phyloP scores from a whole-genome alignment of 1,284 basidiomycete species.

The Lignosus rhinocerotis region DNA sequence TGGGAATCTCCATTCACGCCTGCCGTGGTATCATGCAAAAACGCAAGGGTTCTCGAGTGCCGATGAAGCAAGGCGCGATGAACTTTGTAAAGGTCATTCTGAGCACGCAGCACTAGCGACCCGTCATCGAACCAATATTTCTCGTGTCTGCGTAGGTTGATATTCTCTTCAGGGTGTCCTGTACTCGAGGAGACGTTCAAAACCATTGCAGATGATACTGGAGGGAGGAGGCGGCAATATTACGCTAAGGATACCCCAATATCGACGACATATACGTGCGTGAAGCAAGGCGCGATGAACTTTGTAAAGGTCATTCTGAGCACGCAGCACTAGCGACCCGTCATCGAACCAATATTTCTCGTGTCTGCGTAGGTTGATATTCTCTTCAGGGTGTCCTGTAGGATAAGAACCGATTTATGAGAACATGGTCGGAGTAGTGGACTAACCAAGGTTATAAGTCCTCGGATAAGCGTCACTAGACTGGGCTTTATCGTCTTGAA shows the following conservation, averaged over 20 bases:
- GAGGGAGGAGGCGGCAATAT: too few relatives aligned
- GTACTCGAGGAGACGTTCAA: too few relatives aligned
- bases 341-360: constrained; percentile 63
- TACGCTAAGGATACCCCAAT: too few relatives aligned
- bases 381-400: too few relatives aligned
- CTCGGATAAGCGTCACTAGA: too few relatives aligned
- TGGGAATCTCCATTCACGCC: not conserved
- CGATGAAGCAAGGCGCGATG: constrained; percentile 51
- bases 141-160: constrained; percentile 34
- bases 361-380: constrained; percentile 31
- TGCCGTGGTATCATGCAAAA: constrained; percentile 13
- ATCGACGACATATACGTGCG: too few relatives aligned
- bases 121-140: constrained; percentile 67
- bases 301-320: constrained; percentile 47
- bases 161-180: too few relatives aligned
- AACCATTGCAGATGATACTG: too few relatives aligned
- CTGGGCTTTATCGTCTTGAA: too few relatives aligned
- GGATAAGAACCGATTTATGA: too few relatives aligned
- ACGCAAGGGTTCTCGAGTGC: constrained; percentile 46
- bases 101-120: constrained; percentile 48
- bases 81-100: constrained; percentile 50
- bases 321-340: constrained; percentile 53
- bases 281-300: constrained; percentile 52
- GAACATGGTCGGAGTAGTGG: too few relatives aligned
- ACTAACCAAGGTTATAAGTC: too few relatives aligned